Percentiles rank a stretch among this genome's conserved stretches.
These are phyloP conservation scores for Phalaenopsis aphrodite DNA, from an alignment of 106 monocot genomes.

Conservation along the genomic window DNA sequence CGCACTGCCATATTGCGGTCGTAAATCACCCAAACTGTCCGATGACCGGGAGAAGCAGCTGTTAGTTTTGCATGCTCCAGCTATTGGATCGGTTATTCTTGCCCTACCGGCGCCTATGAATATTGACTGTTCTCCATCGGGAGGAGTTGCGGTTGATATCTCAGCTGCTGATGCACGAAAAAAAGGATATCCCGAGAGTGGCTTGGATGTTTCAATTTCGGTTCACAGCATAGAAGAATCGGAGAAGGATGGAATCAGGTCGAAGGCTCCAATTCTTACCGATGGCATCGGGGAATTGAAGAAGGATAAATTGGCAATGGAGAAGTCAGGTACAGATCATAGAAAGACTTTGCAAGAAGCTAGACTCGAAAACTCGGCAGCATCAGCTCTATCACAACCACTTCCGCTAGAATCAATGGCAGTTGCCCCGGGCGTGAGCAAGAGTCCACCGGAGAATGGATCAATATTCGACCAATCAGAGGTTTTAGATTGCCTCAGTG, in stretches of 20 bases:
- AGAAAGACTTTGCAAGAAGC: slow-evolving; percentile 6
- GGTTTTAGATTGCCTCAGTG: neutral
- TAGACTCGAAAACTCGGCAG: neutral
- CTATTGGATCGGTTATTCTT: neutral
- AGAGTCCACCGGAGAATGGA: neutral
- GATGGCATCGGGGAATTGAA: neutral
- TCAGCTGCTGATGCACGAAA: neutral
- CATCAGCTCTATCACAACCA: neutral
- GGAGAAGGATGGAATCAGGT: neutral
- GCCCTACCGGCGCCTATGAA: neutral
- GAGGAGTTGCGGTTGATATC: neutral
- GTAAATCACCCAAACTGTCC: slow-evolving; percentile 6
- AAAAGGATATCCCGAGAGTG: neutral
- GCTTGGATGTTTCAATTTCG: neutral
- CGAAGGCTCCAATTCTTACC: neutral
- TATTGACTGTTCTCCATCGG: neutral
- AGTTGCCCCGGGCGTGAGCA: neutral
- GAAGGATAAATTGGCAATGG: neutral
- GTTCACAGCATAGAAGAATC: neutral
- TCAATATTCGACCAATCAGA: neutral
- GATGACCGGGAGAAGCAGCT: neutral
- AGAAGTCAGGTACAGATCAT: neutral
- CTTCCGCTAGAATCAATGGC: neutral
- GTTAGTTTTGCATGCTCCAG: neutral
- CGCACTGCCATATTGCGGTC: neutral